Base-by-base conservation (phyloP, 2,329 filamentous ascomycete species). In the Cephalotrichum gorgonifer region DNA sequence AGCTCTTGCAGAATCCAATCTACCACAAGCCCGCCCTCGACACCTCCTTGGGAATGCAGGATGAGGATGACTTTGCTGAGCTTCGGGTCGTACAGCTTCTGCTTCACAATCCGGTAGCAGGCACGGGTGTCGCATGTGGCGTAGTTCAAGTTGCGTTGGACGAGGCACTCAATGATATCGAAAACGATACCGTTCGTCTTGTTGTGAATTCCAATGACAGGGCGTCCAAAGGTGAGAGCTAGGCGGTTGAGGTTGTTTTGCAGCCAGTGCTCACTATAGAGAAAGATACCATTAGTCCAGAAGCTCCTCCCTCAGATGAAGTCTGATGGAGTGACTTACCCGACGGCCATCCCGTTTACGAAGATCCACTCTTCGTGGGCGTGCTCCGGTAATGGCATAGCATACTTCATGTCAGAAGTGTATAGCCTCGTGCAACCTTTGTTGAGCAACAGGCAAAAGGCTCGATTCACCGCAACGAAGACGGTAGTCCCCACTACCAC, bases 1-100 rank as follows among this genome's bases (percentile, higher is more conserved):
- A 88, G 65, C 58, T 89, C 85, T 53, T 83, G 79, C 1, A 89
- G 70, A 2, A 91, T 72, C 83, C 85, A 87, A 64, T 93, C 86
- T 6, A 90, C 64, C 5, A 87, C 80, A 49, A 89, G 67, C 3
- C 83, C 76, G 2, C 81, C 83, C 58, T 88, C 81, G 46, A 91
- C 86, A 14, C 76, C 85, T 4, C 87, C 87, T 62, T 91, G 87
- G 1, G 82, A 86, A 62, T 93, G 87, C 33, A 86, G 68, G 52
- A 91, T 77, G 49, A 91, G 74, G 26, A 91, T 69, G 3, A 91
- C 77, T 58, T 87, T 89, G 30, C 76, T 75, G 51, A 82, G 77
- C 15, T 69, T 60, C 0, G 75, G 73, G 50, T 84, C 71, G 54
- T 84, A 76, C 6, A 90, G 69, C 22, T 76, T 74, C 22, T 76